Base-by-base conservation (phyloP, 192 early-diverging fungal species). In the Pilaira anomala region DNA sequence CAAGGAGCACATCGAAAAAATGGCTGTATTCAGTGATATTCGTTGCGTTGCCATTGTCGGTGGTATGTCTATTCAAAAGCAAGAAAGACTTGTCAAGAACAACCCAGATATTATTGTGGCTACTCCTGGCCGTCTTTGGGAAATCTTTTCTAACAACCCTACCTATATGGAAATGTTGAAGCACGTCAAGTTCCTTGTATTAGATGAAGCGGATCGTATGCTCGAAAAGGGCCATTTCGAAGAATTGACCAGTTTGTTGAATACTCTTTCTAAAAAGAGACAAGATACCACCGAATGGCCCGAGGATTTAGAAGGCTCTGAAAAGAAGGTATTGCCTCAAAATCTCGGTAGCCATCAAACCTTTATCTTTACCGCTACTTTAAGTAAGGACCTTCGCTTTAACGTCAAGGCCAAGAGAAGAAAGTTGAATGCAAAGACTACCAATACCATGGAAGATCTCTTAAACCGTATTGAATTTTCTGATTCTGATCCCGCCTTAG, bases 31-130 rank as follows among this genome's bases (percentile, higher is more conserved):
- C 61, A 48, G 65, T 18, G 11, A 46, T 51, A 48, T 59, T 39
- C 60, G 64, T 14, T 66, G 95, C 21, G 82, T 89, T 42, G 71
- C 87, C 12, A 81, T 97, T 52, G 94, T 98, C 0, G 96, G 96
- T 57, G 96, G 96, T 21, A 96, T 98, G 90, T 88, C 94, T 19
- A 72, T 85, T 48, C 87, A 93, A 41, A 98, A 98, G 70, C 96
- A 98, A 71, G 80, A 86, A 40, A 81, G 96, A 11, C 69, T 88
- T 44, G 40, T 98, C 48, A 69, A 77, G 41, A 50, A 63, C 11
- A 67, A 74, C 22, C 90, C 91, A 0, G 82, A 91, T 57, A 81
- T 93, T 18, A 82, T 93, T 62, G 83, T 93, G 16, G 91, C 88
- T 14, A 93, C 91, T 18, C 91, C 91, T 21, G 91, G 92, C 45